Base-by-base conservation (phyloP, 352 stramenopile genomes). In the Globisporangium nodosum region DNA sequence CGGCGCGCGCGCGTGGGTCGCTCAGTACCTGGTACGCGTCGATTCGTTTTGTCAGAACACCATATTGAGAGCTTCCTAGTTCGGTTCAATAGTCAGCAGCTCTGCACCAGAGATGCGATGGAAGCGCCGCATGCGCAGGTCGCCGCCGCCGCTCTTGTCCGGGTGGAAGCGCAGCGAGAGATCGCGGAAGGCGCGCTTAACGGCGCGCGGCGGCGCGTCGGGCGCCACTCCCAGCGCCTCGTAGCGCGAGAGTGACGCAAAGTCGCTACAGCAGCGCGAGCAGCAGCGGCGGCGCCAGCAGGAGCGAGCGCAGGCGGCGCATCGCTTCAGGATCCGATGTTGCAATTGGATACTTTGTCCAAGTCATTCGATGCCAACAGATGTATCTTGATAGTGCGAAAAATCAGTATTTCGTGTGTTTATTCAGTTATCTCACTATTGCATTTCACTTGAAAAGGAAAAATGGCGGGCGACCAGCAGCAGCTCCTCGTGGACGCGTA, bases 151-250 rank as follows among this genome's bases (percentile, higher is more conserved):
- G 27, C 78, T 67, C 53, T 89, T 90, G 58, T 93, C 83, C 31
- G 83, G 83, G 52, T 93, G 83, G 47, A 82, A 88, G 47, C 76
- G 79, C 31, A 93, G 63, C 30, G 83, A 86, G 31, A 88, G 69
- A 60, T 85, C 83, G 30, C 78, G 66, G 55, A 88, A 93, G 1
- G 75, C 72, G 46, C 73, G 71, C 70, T 82, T 85, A 63, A 85
- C 74, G 49, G 82, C 71, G 5, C 42, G 54, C 31, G 61, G 56
- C 4, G 64, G 61, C 35, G 72, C 70, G 1, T 51, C 55, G 2
- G 50, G 43, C 2, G 57, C 16, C 2, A 85, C 56, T 0, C 73
- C 69, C 18, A 85, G 58, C 12, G 62, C 60, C 55, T 81, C 69
- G 21, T 81, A 81, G 60, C 78, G 58, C n/a, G 49, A 70, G 1